A percentile compares a stretch with the other conserved stretches of the same genome.
Conservation (phyloP, 495 filamentous ascomycete genomes). For the Podospora australis region DNA sequence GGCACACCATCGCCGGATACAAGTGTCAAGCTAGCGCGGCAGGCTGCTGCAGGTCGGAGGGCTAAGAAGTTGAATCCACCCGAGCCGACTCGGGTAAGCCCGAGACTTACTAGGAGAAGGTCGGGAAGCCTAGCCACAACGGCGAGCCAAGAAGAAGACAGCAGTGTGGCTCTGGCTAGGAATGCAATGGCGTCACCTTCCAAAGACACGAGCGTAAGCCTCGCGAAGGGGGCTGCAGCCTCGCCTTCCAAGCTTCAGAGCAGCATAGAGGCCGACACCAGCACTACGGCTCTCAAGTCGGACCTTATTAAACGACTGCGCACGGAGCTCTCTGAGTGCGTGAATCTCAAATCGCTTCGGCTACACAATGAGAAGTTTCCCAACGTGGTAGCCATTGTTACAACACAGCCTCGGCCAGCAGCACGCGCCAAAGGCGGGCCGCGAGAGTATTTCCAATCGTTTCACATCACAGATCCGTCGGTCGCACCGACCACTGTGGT, state of each 20-base stretch:
- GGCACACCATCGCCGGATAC: constrained; percentile 16
- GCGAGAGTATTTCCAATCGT: constrained; percentile 60
- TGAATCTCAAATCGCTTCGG: constrained; percentile 57
- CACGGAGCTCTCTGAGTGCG: constrained; percentile 59
- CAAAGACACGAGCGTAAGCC: constrained; percentile 11
- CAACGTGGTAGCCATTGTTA: constrained; percentile 64
- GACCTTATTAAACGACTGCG: constrained; percentile 44
- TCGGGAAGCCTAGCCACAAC: constrained; percentile 22
- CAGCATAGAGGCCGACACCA: neutral
- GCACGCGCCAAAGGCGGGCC: constrained; percentile 58
- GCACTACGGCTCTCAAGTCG: constrained; percentile 29
- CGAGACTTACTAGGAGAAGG: constrained; percentile 16
- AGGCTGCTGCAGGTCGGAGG: constrained; percentile 25
- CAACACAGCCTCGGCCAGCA: constrained; percentile 47
- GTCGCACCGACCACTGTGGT: constrained; percentile 38
- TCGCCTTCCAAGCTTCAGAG: constrained; percentile 10
- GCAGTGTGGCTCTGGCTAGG: neutral
- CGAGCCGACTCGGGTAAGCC: constrained; percentile 22
- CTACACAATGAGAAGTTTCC: constrained; percentile 47
- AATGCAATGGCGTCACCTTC: no score
- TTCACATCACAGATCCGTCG: constrained; percentile 64
- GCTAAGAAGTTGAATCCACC: constrained; percentile 11
- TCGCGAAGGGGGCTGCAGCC: constrained; percentile 8
- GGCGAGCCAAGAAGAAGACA: constrained; percentile 12
- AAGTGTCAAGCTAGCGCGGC: constrained; percentile 31